Conservation (phyloP, 495 filamentous ascomycete species). For the Xylaria telfairii region DNA sequence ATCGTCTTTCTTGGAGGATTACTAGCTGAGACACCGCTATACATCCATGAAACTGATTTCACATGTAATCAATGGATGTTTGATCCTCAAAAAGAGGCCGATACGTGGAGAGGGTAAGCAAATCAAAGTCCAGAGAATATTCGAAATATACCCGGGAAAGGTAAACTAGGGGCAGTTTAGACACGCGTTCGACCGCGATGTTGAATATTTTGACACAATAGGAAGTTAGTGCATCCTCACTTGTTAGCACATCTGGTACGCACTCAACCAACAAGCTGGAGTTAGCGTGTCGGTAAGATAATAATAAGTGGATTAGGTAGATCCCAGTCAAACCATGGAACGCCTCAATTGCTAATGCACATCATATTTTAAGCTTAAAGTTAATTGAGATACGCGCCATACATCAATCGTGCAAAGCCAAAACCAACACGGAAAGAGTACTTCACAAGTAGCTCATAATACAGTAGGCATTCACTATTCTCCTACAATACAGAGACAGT, state of each 20-base stretch:
- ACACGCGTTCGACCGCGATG: too few species aligned
- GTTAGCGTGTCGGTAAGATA: not conserved
- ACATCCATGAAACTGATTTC: not conserved
- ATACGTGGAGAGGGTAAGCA: not conserved
- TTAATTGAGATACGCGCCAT: not conserved
- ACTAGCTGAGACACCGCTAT: not conserved
- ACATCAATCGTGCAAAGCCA: not conserved
- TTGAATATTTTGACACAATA: not conserved
- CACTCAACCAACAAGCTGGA: not conserved
- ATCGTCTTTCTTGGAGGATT: too few species aligned
- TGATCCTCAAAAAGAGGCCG: not conserved
- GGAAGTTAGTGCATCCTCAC: not conserved
- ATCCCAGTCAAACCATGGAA: not conserved
- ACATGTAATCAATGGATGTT: not conserved
- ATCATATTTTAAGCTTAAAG: not conserved
- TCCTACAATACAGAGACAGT: conserved; percentile 17
- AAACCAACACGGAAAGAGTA: not conserved
- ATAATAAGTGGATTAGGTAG: not conserved
- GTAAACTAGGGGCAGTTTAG: not conserved
- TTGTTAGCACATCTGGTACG: not conserved
- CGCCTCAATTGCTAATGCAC: not conserved
- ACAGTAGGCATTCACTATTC: conserved; percentile 10
- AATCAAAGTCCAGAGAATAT: not conserved
- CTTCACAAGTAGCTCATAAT: conserved; percentile 15
- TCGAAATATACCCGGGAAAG: not conserved